Evolutionary conservation across 1,139 yeast genomes (phyloP), one percentile per base, ranked within the genome.

Genomic region (Pichia sp.): DNA sequence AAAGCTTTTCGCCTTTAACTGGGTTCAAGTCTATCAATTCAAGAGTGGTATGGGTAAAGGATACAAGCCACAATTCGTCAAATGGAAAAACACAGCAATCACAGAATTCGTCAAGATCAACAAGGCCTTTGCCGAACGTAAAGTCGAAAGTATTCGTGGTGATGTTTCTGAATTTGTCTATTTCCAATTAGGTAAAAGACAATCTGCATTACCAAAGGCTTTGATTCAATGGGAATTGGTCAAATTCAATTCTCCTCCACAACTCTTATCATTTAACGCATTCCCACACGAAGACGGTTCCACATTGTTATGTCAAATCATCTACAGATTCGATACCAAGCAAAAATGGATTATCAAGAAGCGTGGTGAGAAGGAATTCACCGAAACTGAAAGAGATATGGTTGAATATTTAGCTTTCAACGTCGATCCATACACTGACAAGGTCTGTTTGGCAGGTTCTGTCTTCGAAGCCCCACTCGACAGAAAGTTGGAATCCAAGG

Each of bases 391-490:
- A 57, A 76, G 83, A 53, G 76, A 76, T 50, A 83, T 86, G 41
- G 73, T 78, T 20, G 96, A 89, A 64, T 82, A 88, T 62, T 73
- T 85, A 51, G 94, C 86, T 0, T 88, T 78, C 65, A 76, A 89
- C 36, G 75, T 89, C 57, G 88, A 90, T 63, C 86, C 95, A 14
- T 77, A 79, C 54, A 76, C 83, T 30, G 76, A 82, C 48, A 81
- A 82, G 48, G 71, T 85, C 51, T 76, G 76, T 27, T 71, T 89
- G 53, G 88, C 88, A 30, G 97, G 97, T 15, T 79, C 94, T 11
- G 72, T 89, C 15, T 90, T 90, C 61, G 96, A 88, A 60, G 78
- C 83, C 53, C 65, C 65, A 3, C 69, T 59, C 31, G 81, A 67
- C 33, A 69, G 59, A 48, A 45, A 52, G 19, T 39, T 62, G 12